phyloP scores from a whole-genome alignment of 2,329 filamentous ascomycete species.

The Aspergillus clavatus region DNA sequence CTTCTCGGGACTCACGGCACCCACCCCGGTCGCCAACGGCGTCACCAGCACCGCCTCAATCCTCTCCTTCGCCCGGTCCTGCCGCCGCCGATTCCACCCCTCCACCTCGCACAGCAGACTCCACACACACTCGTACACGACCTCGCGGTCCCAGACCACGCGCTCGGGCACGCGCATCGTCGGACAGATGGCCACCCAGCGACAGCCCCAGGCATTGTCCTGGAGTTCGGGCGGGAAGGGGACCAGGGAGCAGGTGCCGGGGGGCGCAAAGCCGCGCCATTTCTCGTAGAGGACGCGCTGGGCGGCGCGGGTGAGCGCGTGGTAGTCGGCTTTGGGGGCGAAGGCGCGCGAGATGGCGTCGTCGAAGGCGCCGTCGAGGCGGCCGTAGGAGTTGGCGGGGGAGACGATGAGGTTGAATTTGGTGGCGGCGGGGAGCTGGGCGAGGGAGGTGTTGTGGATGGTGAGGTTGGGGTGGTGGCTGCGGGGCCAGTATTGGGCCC shows the following conservation, averaged over 20 bases:
- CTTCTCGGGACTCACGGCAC: slow-evolving; percentile 41
- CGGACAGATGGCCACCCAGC: slow-evolving; percentile 48
- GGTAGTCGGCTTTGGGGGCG: slow-evolving; percentile 39
- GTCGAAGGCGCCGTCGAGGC: slow-evolving; percentile 53
- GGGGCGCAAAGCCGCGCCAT: slow-evolving; percentile 49
- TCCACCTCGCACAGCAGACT: slow-evolving; percentile 48
- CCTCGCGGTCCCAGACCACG: slow-evolving; percentile 48
- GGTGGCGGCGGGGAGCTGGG: slow-evolving; percentile 30
- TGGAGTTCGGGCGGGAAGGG: slow-evolving; percentile 39
- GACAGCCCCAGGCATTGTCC: slow-evolving; percentile 41
- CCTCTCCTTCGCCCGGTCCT: slow-evolving; percentile 13
- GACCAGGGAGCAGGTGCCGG: slow-evolving; percentile 49
- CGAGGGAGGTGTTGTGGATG: slow-evolving; percentile 35
- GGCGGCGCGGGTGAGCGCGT: slow-evolving; percentile 44
- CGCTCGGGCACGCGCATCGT: slow-evolving; percentile 48
- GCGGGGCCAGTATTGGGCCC: slow-evolving; percentile 27
- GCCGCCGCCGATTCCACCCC: slow-evolving; percentile 39
- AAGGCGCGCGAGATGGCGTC: slow-evolving; percentile 50
- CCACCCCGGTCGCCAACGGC: slow-evolving; percentile 49
- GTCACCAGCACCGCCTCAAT: slow-evolving; percentile 49
- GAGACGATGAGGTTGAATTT: slow-evolving; percentile 50
- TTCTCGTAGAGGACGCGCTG: slow-evolving; percentile 45
- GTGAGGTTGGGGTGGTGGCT: slow-evolving; percentile 31
- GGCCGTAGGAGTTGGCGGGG: slow-evolving; percentile 52
- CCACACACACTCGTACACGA: slow-evolving; percentile 54